phyloP scores from a whole-genome alignment of 73 alveolate genomes.

The Paramecium sonneborni region DNA sequence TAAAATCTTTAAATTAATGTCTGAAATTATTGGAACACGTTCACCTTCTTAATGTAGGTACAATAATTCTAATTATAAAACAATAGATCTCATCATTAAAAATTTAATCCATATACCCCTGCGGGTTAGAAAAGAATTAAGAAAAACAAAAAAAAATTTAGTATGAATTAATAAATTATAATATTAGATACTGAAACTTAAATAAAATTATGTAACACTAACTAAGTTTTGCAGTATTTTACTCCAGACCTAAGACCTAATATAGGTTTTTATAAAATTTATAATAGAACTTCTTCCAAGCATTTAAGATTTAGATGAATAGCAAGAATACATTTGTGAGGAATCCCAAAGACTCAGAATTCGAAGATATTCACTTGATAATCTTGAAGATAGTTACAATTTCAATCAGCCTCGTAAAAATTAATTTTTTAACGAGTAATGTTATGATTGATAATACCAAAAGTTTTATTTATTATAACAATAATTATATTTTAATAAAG shows the following conservation, averaged over 20 bases:
- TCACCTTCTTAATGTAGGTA: slow-evolving; percentile 56
- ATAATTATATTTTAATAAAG: too few relatives aligned
- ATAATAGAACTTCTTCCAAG: neutral
- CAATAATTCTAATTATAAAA: neutral
- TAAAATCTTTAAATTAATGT: slow-evolving; percentile 32
- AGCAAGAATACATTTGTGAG: neutral
- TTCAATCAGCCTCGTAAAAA: neutral
- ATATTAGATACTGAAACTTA: neutral
- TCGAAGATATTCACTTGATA: slow-evolving; percentile 2
- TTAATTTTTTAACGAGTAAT: neutral
- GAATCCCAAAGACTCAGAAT: neutral
- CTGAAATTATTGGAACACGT: slow-evolving; percentile 27
- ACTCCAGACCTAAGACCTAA: neutral
- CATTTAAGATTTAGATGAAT: neutral
- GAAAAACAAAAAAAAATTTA: neutral
- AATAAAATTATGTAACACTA: neutral
- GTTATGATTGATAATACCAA: neutral
- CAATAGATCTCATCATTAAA: slow-evolving; percentile 43
- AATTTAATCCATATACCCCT: slow-evolving; percentile 4
- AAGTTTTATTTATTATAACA: too few relatives aligned
- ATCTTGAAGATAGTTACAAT: neutral
- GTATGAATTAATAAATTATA: neutral
- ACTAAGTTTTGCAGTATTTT: neutral
- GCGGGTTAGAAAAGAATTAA: slow-evolving; percentile 44
- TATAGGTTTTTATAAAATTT: neutral